Percentiles rank a stretch among this genome's conserved stretches.
Conservation (phyloP, 768 basidiomycete species). For the Hebeloma cylindrosporum region DNA sequence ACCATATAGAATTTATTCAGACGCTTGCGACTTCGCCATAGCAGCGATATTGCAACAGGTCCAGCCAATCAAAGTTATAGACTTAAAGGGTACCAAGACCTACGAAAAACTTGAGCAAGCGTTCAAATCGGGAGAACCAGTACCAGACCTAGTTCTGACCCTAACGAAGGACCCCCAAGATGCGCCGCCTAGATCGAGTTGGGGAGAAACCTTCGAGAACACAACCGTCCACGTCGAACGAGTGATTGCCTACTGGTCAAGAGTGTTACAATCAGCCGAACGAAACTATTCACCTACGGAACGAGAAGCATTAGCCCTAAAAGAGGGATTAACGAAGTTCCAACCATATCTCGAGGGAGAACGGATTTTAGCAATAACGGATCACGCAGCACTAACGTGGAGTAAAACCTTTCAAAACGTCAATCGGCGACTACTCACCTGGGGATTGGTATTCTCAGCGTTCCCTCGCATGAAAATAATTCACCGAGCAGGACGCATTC, state of each 20-base stretch:
- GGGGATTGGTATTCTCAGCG: conserved; percentile 36
- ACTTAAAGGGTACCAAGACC: conserved; percentile 27
- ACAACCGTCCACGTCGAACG: conserved; percentile 29
- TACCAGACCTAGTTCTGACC: conserved; percentile 23
- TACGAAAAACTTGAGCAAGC: conserved; percentile 27
- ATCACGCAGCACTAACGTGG: conserved; percentile 38
- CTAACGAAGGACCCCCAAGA: conserved; percentile 21
- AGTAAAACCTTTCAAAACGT: conserved; percentile 36
- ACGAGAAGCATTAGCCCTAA: conserved; percentile 36
- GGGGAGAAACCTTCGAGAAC: conserved; percentile 28
- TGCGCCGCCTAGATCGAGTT: conserved; percentile 15
- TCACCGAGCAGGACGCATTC: conserved; percentile 37
- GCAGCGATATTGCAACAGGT: conserved; percentile 34
- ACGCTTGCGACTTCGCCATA: conserved; percentile 32
- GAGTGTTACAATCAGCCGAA: conserved; percentile 32
- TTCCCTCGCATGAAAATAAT: conserved; percentile 36
- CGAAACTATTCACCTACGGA: conserved; percentile 40
- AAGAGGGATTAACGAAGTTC: conserved; percentile 38
- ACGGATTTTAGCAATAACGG: conserved; percentile 27
- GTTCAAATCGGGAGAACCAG: conserved; percentile 12
- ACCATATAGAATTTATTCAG: conserved; percentile 37
- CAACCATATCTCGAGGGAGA: conserved; percentile 37
- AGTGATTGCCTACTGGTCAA: conserved; percentile 19
- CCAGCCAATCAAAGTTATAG: conserved; percentile 25
- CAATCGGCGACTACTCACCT: conserved; percentile 34